Base-by-base conservation (phyloP, 2,329 filamentous ascomycete species). In the Elsinoe batatas region DNA sequence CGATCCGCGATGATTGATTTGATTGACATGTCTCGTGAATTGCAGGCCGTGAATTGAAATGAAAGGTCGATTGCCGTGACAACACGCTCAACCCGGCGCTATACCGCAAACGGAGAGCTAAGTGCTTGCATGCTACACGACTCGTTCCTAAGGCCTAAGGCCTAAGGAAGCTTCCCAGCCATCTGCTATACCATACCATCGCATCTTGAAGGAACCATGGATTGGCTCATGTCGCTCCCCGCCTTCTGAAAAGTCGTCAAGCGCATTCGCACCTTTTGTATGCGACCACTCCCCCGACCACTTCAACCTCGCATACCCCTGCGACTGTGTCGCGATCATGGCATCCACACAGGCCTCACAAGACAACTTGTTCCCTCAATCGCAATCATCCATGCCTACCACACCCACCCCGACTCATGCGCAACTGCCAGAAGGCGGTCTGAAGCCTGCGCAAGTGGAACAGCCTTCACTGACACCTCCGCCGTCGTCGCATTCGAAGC, bases 401-500 rank as follows among this genome's bases (percentile, higher is more conserved):
- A 66, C 63, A 30, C 64, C 64, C 1, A 62, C 65, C 32, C 65
- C 65, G 32, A 62, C 62, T 40, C 67, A 68, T 54, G 64, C 65
- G 30, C 67, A 65, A 6, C 61, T 69, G 33, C 68, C 68, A 36
- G 64, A 68, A 40, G 40, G 30, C 11, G 30, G 42, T 37, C 22
- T 46, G 64, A 56, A 50, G 62, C 63, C 47, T 63, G 67, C 44
- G 3, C 47, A 53, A 20, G 12, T 3, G 26, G 36, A 44, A 17
- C 64, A 33, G 26, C 37, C 22, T 74, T 77, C 77, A n/a, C 79
- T 83, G 71, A 84, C 82, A 11, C 81, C 82, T 11, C 82, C 82
- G 20, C 81, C 81, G 8, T 84, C 82, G 2, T 79, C 79, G 1
- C 82, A 84, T 63, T 64, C 32, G 20, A 51, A 51, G 47, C 32